Percentiles rank a stretch among this genome's conserved stretches.
These are phyloP conservation scores for Erysimum pusillum DNA, from an alignment of 441 rosid species.

Conservation along the genomic window DNA sequence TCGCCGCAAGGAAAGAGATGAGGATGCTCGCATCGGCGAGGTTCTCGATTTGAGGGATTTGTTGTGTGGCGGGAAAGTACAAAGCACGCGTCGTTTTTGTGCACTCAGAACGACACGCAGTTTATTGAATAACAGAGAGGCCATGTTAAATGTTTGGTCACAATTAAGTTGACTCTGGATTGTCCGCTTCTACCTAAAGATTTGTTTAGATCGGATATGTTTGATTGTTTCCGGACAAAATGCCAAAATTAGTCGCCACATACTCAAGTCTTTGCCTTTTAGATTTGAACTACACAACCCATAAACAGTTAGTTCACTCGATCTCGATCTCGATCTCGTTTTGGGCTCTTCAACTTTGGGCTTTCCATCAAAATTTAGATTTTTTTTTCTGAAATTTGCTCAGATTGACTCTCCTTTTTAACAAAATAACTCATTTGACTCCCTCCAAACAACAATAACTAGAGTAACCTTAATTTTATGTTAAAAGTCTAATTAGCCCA, in stretches of 20 bases:
- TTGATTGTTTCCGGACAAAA: neutral
- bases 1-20: constrained; percentile 24
- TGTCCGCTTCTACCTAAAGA: neutral
- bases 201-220: neutral
- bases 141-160: neutral
- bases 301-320: neutral
- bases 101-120: constrained; percentile 22
- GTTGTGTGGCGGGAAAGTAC: constrained; percentile 37
- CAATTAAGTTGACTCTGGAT: neutral
- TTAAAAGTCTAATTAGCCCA: no score
- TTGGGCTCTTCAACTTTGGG: neutral
- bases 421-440: no score
- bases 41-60: constrained; percentile 21
- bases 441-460: no score
- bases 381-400: no score
- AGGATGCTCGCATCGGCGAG: neutral
- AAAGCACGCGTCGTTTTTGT: constrained; percentile 35
- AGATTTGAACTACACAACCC: neutral
- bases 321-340: no score
- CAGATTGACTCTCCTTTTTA: no score
- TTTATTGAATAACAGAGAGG: neutral
- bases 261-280: neutral
- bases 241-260: neutral
- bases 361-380: no score
- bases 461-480: no score